These are phyloP conservation scores for Trichoderma asperellum DNA, from an alignment of 2,329 filamentous ascomycete species.

Conservation along the genomic window DNA sequence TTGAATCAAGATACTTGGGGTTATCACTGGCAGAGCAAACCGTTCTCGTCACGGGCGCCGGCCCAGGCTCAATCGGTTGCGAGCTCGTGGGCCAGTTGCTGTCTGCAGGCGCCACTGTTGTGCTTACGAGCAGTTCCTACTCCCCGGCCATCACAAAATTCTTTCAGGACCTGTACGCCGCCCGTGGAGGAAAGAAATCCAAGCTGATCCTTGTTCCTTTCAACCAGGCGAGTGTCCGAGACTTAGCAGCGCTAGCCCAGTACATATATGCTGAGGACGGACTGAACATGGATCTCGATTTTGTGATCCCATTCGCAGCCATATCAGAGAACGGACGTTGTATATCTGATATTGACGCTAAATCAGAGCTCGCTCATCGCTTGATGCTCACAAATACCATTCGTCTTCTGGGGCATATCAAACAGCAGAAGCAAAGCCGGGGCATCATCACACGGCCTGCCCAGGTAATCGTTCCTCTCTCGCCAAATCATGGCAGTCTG, in stretches of 20 bases:
- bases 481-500: constrained; percentile 93
- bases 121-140: no score
- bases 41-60: no score
- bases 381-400: not conserved
- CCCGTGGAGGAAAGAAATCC: no score
- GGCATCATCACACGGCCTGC: not conserved
- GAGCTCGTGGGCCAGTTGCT: no score
- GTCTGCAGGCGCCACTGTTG: no score
- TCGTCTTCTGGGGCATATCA: not conserved
- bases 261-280: not conserved
- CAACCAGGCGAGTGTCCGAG: not conserved
- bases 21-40: no score
- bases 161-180: no score
- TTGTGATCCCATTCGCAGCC: not conserved
- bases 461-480: constrained; percentile 70
- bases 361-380: not conserved
- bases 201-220: not conserved
- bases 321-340: not conserved
- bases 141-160: no score
- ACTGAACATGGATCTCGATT: not conserved
- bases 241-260: not conserved
- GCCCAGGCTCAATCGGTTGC: no score
- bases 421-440: not conserved
- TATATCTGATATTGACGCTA: not conserved
- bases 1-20: no score